Evolutionary conservation across 2,329 filamentous ascomycete genomes (phyloP).

Genomic region (Setomelanomma holmii): DNA sequence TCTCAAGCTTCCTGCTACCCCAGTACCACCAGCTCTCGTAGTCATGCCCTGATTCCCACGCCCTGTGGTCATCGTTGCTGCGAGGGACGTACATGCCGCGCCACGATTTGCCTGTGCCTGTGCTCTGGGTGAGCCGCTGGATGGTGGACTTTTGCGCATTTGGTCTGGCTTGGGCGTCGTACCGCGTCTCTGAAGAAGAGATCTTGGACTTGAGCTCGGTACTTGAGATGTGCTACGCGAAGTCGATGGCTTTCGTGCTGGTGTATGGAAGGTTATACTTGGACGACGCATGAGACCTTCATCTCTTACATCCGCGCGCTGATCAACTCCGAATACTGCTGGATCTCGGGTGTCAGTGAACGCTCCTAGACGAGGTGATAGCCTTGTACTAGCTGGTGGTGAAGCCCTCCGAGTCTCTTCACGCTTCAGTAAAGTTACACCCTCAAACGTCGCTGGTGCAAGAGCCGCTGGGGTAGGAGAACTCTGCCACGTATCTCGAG

Average conservation of each 20-base stretch:
- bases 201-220: background rate
- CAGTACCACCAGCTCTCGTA: slow-evolving; percentile 6
- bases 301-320: background rate
- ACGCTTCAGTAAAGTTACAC: background rate
- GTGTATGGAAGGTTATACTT: background rate
- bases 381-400: background rate
- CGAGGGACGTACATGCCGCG: slow-evolving; percentile 13
- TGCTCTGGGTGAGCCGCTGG: slow-evolving; percentile 6
- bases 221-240: slow-evolving; percentile 7
- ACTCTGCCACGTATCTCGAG: slow-evolving; percentile 1
- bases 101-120: slow-evolving; percentile 12
- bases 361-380: slow-evolving; percentile 5
- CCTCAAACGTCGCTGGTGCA: background rate
- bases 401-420: background rate
- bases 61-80: slow-evolving; percentile 32
- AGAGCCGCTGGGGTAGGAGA: slow-evolving; percentile 6
- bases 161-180: slow-evolving; percentile 1
- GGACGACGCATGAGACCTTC: background rate
- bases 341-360: slow-evolving; percentile 8
- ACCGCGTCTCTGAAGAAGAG: background rate
- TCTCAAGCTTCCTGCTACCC: background rate
- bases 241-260: background rate
- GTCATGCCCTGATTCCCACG: slow-evolving; percentile 20
- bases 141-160: background rate
- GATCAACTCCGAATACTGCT: slow-evolving; percentile 2